Percentiles rank a stretch among this genome's conserved stretches.
Conservation (phyloP, 257 asterid genomes). For the Verbena officinalis region DNA sequence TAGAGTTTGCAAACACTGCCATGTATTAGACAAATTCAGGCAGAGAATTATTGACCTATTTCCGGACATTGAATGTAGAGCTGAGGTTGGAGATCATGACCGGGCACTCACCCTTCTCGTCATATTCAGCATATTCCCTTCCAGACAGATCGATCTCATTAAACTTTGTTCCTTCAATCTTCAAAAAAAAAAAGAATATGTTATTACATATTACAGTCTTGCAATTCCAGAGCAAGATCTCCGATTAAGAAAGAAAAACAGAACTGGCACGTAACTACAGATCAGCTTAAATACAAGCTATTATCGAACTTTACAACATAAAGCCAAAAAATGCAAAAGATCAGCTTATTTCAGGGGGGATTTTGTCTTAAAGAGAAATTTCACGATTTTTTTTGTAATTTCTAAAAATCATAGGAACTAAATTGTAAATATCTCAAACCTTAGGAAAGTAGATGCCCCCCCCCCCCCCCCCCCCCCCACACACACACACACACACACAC, state of each 20-base stretch:
- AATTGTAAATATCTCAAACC: no score
- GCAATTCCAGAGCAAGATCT: neutral
- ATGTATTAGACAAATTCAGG: slow-evolving; percentile 34
- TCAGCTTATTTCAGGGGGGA: no score
- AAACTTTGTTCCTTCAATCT: slow-evolving; percentile 79
- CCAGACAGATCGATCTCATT: slow-evolving; percentile 70
- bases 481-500: no score
- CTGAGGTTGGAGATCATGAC: slow-evolving; percentile 85
- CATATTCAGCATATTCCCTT: slow-evolving; percentile 81
- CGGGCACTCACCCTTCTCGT: slow-evolving; percentile 89
- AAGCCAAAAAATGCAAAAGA: no score
- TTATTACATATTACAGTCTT: neutral
- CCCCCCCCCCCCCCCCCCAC: no score
- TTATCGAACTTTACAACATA: no score
- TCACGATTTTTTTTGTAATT: no score
- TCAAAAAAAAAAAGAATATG: neutral
- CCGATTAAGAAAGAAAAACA: neutral
- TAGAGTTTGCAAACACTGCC: no score
- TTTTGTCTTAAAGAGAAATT: no score
- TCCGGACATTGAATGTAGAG: slow-evolving; percentile 57
- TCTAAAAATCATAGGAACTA: no score
- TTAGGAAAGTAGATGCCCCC: no score
- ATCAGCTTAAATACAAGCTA: neutral
- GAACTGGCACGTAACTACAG: neutral
- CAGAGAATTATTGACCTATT: slow-evolving; percentile 39